Base-by-base conservation (phyloP, 306 rosid genomes). In the Abrus precatorius region DNA sequence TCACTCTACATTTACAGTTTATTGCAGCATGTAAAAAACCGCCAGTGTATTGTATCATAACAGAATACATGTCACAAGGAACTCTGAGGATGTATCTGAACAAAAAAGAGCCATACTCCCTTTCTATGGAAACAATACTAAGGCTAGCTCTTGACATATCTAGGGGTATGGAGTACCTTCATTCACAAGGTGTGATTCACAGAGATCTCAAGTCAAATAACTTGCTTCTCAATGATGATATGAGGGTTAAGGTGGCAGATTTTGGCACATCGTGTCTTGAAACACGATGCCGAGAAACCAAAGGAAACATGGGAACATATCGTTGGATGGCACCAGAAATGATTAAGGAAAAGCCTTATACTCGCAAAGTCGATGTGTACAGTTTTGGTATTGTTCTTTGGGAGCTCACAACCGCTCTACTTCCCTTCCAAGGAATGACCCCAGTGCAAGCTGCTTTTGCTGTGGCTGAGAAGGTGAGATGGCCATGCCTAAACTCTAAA, bases 301-400 rank as follows among this genome's bases (percentile, higher is more conserved):
- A 93, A 76, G 98, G 98, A 44, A 93, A 93, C 89, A 91, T 78
- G 85, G 98, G 98, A 55, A 93, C 98, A 33, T 93, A 93, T 80
- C 94, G 94, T 68, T 93, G 98, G 98, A 91, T 91, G 98, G 98
- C 98, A 30, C 98, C 97, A 1, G 98, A 93, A 86, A 93, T 93
- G 98, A 83, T 93, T 47, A 91, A 88, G 89, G 98, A 90, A 84
- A 91, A 91, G 62, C 88, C 92, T 72, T 93, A 80, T 50, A 81
- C 97, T 34, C 82, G 94, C 32, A 93, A 93, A 69, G 98, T 93
- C 36, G 98, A 93, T 78, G 97, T 93, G 7, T 93, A 93, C 78
- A 91, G 98, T 75, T 93, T 93, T 44, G 98, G 98, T 36, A 93
- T 93, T 75, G 98, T 93, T 86, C 89, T 93, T 52, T 93, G 98